These are phyloP conservation scores for Debaryomyces robertsiae DNA, from an alignment of 1,139 yeast species.

Conservation along the genomic window DNA sequence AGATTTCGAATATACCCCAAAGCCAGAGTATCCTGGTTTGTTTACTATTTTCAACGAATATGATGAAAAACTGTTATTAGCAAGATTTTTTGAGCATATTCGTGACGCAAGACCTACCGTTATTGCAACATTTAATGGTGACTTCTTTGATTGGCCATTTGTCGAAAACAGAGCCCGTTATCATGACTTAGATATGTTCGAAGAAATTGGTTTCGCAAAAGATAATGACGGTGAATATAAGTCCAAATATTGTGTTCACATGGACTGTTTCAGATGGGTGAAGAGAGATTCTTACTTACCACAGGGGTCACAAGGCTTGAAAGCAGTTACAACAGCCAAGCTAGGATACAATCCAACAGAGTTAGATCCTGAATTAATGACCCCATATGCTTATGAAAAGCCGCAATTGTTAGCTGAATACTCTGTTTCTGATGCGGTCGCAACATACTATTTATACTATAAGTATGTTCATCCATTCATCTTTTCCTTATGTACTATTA, in stretches of 20 bases:
- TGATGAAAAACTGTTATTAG: conserved; percentile 74
- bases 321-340: conserved; percentile 96
- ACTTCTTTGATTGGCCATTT: conserved; percentile 99
- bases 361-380: conserved; percentile 96
- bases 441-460: conserved; percentile 93
- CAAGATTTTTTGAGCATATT: conserved; percentile 85
- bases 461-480: conserved; percentile 97
- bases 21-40: conserved; percentile 90
- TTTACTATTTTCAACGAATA: conserved; percentile 90
- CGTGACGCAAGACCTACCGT: conserved; percentile 90
- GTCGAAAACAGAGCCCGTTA: conserved; percentile 83
- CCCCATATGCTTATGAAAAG: conserved; percentile 91
- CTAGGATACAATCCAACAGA: conserved; percentile 96
- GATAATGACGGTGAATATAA: conserved; percentile 93
- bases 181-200: conserved; percentile 86
- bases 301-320: conserved; percentile 97
- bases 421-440: conserved; percentile 99
- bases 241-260: conserved; percentile 89
- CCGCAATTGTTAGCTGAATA: conserved; percentile 94
- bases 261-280: conserved; percentile 99
- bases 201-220: conserved; percentile 90
- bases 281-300: conserved; percentile 96
- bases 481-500: conserved; percentile 91
- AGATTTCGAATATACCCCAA: conserved; percentile 97
- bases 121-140: conserved; percentile 97